A percentile compares a stretch with the other conserved stretches of the same genome.
phyloP scores from a whole-genome alignment of 768 basidiomycete genomes.

The Naganishia vishniacii region DNA sequence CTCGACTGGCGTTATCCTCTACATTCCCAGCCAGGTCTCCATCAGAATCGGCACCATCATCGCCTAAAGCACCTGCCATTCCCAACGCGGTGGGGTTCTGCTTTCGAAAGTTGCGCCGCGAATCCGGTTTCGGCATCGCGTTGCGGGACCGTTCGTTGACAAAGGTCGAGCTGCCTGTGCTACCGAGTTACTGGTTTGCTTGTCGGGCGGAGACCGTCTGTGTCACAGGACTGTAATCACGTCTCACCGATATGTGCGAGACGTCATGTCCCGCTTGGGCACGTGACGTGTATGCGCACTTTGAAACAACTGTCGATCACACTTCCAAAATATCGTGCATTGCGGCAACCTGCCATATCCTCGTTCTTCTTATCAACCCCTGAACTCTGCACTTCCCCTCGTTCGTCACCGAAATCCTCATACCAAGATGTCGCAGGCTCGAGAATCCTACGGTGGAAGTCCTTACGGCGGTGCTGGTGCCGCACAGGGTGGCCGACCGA shows the following conservation, averaged over 20 bases:
- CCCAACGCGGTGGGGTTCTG: slow-evolving; percentile 13
- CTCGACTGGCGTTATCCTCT: slow-evolving; percentile 30
- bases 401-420: not conserved
- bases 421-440: slow-evolving; percentile 6
- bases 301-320: not conserved
- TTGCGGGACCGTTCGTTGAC: not conserved
- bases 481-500: slow-evolving; percentile 15
- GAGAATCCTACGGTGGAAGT: slow-evolving; percentile 9
- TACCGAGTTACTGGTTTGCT: too few relatives aligned
- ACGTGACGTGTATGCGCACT: slow-evolving; percentile 4
- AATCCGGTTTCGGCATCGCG: slow-evolving; percentile 10
- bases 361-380: too few relatives aligned
- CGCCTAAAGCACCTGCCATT: slow-evolving; percentile 22
- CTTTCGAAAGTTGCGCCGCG: slow-evolving; percentile 2
- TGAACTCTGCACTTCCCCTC: not conserved
- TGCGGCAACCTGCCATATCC: not conserved
- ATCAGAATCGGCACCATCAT: slow-evolving; percentile 17
- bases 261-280: not conserved
- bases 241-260: too few relatives aligned
- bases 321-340: slow-evolving; percentile 8
- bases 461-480: slow-evolving; percentile 2
- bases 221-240: too few relatives aligned
- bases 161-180: not conserved
- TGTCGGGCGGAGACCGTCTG: too few relatives aligned
- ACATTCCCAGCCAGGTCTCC: slow-evolving; percentile 3